Conservation (phyloP, 2,329 filamentous ascomycete species). For the Fusarium tuaranense region DNA sequence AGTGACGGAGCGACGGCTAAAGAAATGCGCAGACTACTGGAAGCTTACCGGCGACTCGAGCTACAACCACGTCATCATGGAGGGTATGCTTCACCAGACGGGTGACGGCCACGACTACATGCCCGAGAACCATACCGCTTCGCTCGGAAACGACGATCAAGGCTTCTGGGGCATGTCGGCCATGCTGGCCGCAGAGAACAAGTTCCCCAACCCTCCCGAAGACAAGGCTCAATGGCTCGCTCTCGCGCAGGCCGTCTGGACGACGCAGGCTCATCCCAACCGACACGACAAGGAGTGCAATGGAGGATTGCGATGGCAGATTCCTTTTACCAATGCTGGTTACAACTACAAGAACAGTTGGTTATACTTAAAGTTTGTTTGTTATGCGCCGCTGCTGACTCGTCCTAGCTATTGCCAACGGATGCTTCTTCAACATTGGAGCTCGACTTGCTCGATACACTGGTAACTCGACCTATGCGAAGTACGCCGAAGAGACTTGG, state of each 20-base stretch:
- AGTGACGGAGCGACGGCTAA: accelerated
- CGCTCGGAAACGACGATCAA: conserved; percentile 77
- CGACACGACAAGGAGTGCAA: conserved; percentile 74
- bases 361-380: not conserved
- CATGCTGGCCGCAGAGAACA: conserved; percentile 74
- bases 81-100: conserved; percentile 69
- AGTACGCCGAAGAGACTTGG: conserved; percentile 71
- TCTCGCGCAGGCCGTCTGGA: conserved; percentile 77
- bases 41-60: conserved; percentile 72
- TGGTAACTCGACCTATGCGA: conserved; percentile 71
- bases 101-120: conserved; percentile 69
- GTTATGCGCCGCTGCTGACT: not conserved
- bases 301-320: conserved; percentile 83
- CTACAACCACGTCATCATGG: conserved; percentile 69
- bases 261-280: conserved; percentile 67
- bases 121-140: conserved; percentile 69
- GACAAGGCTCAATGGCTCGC: conserved; percentile 71
- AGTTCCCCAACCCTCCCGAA: conserved; percentile 68
- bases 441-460: conserved; percentile 80
- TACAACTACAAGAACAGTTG: conserved; percentile 79
- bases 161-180: conserved; percentile 77
- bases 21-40: conserved; percentile 66
- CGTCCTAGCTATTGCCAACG: conserved; percentile 67
- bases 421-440: conserved; percentile 72
- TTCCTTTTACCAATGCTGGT: conserved; percentile 78